Conservation (phyloP, 164 flowering plant genomes). For the Dillenia turbinata region DNA sequence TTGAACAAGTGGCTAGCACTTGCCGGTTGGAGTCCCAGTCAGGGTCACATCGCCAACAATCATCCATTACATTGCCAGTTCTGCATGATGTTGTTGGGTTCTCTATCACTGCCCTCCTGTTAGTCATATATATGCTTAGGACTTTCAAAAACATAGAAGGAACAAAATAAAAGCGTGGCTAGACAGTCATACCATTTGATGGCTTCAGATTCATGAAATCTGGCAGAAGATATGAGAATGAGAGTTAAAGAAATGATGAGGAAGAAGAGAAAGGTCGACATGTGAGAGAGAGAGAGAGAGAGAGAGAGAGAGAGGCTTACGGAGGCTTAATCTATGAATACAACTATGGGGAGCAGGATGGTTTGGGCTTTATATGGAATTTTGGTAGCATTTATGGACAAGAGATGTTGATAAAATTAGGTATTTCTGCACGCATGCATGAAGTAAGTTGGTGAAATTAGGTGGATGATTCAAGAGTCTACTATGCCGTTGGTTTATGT, state of each 20-base stretch:
- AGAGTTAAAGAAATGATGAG: slow-evolving; percentile 1
- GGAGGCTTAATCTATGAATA: not conserved
- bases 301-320: too few relatives aligned
- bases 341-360: not conserved
- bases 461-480: not conserved
- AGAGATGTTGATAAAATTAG: not conserved
- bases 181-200: slow-evolving; percentile 4
- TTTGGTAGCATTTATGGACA: not conserved
- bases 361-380: not conserved
- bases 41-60: slow-evolving; percentile 45
- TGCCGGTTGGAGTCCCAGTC: slow-evolving; percentile 31
- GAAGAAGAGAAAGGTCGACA: slow-evolving; percentile 6
- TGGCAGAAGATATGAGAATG: not conserved
- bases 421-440: too few relatives aligned
- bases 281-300: slow-evolving; percentile 4
- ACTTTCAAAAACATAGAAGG: not conserved
- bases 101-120: slow-evolving; percentile 2
- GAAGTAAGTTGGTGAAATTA: not conserved
- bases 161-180: not conserved
- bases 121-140: slow-evolving; percentile 10
- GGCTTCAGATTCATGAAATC: slow-evolving; percentile 4
- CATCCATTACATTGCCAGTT: slow-evolving; percentile 40
- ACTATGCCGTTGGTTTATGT: not conserved
- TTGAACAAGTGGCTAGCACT: slow-evolving; percentile 29
- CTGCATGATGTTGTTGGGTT: slow-evolving; percentile 9